Evolutionary conservation across 2,329 filamentous ascomycete genomes (phyloP), one percentile per base, ranked within the genome.

Genomic region (Hirsutella minnesotensis): DNA sequence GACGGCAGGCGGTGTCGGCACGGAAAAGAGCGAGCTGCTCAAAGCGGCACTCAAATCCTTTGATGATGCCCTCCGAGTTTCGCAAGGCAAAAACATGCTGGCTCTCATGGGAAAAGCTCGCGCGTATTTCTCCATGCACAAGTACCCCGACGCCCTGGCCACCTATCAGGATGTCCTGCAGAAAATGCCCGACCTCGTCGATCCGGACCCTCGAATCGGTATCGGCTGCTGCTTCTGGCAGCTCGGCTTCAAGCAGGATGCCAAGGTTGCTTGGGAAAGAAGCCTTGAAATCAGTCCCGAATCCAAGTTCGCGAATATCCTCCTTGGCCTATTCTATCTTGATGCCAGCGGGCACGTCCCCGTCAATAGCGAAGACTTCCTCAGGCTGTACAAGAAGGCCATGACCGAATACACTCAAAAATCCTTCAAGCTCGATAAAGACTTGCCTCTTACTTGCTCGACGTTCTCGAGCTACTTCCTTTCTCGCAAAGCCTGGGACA

Each of bases 151-250:
- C 42, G 84, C 94, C 13, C 65, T 96, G 41, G 75, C 84, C 46
- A 72, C 77, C 20, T 98, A 96, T 59, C 92, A 98, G 64, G 83
- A 86, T 46, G 87, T 88, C 15, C 68, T 98, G 40, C 73, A 80
- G 53, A 88, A 84, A 62, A 88, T 89, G 69, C 92, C 92, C 2
- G 80, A 86, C 51, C 72, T 96, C 55, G 78, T 84, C 35, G 92
- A 98, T 56, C 92, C 92, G 1, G 92, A 98, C 61, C 94, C 92
- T 51, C 79, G 94, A 53, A 90, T 98, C 52, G 92, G 92, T 43
- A 90, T 98, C 56, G 92, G 92, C 38, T 92, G 87, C 63, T 98
- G 92, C 68, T 83, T 95, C 61, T 98, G 94, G 92, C 86, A 95
- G 61, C 72, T 98, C 22, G 89, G 89, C 10, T 88, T 86, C 69